These are phyloP conservation scores for Aspergillus baeticus DNA, from an alignment of 495 filamentous ascomycete species.

Conservation along the genomic window DNA sequence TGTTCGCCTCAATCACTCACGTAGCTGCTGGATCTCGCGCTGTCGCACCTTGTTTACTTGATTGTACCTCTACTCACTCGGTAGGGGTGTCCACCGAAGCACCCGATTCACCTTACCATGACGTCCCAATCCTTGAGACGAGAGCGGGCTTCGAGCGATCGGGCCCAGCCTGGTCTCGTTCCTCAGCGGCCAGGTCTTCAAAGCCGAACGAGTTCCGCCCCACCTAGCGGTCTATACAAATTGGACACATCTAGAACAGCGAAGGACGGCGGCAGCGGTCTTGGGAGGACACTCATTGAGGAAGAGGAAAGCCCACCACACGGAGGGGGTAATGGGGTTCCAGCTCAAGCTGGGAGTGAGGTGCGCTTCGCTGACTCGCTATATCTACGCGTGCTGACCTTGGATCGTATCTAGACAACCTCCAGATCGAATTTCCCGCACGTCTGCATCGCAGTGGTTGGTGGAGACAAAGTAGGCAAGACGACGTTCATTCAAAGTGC, in stretches of 20 bases:
- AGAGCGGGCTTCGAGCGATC: slow-evolving; percentile 36
- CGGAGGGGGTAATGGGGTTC: slow-evolving; percentile 15
- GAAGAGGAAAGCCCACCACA: slow-evolving; percentile 30
- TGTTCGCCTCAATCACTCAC: slow-evolving; percentile 28
- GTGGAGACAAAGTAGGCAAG: slow-evolving; percentile 79
- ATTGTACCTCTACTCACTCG: slow-evolving; percentile 14
- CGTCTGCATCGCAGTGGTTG: slow-evolving; percentile 85
- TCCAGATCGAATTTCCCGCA: slow-evolving; percentile 37
- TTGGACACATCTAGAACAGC: slow-evolving; percentile 23
- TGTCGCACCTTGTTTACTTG: slow-evolving; percentile 24
- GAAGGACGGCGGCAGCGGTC: slow-evolving; percentile 20
- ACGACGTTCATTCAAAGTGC: slow-evolving; percentile 84
- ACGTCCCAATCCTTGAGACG: slow-evolving; percentile 22
- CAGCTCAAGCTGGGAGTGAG: slow-evolving; percentile 20
- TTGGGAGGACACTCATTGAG: slow-evolving; percentile 31
- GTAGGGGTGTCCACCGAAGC: slow-evolving; percentile 12
- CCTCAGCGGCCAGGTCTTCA: slow-evolving; percentile 32
- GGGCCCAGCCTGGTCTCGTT: slow-evolving; percentile 27
- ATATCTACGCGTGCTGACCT: no score
- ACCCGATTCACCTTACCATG: slow-evolving; percentile 18
- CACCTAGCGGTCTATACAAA: slow-evolving; percentile 29
- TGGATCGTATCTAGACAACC: slow-evolving; percentile 20
- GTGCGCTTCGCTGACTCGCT: no score
- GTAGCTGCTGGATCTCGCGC: slow-evolving; percentile 30
- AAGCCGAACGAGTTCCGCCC: slow-evolving; percentile 36